Conservation (phyloP, 78 protist genomes). For the Dictyostelium firmibasis region DNA sequence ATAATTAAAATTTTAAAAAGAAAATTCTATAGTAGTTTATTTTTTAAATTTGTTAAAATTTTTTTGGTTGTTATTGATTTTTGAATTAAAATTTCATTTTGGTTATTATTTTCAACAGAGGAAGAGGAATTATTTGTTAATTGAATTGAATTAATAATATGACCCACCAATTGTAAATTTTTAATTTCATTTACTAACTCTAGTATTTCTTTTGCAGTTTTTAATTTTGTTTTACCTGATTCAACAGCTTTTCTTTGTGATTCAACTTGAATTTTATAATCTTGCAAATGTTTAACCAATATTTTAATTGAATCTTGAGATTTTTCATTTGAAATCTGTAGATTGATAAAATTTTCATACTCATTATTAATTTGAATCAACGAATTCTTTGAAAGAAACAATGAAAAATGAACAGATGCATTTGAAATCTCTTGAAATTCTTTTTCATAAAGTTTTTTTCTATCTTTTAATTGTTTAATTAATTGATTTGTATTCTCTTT, state of each 20-base stretch:
- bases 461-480: not conserved
- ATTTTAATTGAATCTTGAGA: not conserved
- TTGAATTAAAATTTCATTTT: not conserved
- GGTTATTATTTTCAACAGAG: not conserved
- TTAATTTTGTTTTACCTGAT: not conserved
- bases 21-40: not conserved
- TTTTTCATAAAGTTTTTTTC: not conserved
- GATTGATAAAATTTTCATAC: not conserved
- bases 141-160: not conserved
- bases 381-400: not conserved
- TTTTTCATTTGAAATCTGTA: not conserved
- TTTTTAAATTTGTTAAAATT: not conserved
- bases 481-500: not conserved
- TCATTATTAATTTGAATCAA: not conserved
- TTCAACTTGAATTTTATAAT: not conserved
- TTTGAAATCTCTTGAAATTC: not conserved
- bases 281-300: not conserved
- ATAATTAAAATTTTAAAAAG: not conserved
- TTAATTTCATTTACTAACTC: not conserved
- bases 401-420: not conserved
- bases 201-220: not conserved
- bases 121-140: not conserved
- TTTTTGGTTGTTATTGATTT: not conserved
- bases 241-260: not conserved
- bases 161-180: not conserved